Conservation (phyloP, 768 basidiomycete genomes). For the Boletus sp. region DNA sequence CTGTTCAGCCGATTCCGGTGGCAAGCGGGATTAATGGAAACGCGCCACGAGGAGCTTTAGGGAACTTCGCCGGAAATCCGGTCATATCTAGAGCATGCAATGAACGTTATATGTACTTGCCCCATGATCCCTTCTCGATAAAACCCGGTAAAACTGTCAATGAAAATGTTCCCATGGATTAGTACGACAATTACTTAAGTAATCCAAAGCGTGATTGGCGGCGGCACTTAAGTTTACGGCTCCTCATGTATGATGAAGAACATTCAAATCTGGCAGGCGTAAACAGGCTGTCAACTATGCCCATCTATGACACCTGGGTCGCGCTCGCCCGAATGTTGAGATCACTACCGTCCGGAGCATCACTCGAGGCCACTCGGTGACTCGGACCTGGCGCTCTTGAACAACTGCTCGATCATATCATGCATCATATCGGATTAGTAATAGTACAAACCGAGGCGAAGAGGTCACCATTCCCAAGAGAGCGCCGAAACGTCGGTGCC, state of each 20-base stretch:
- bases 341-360: too few species aligned
- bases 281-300: neutral
- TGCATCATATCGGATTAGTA: too few species aligned
- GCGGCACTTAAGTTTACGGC: too few species aligned
- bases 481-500: neutral
- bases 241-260: neutral
- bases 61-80: conserved; percentile 5
- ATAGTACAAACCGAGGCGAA: too few species aligned
- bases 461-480: too few species aligned
- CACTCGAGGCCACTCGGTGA: too few species aligned
- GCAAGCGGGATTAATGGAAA: neutral
- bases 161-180: neutral
- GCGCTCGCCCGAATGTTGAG: too few species aligned
- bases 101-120: neutral
- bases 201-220: too few species aligned
- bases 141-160: conserved; percentile 8
- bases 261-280: neutral
- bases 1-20: neutral
- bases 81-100: neutral
- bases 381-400: too few species aligned
- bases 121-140: neutral
- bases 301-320: too few species aligned
- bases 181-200: too few species aligned
- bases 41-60: neutral
- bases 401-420: too few species aligned